Base-by-base conservation (phyloP, 2,329 filamentous ascomycete species). In the Aspergillus ochraceoroseus region DNA sequence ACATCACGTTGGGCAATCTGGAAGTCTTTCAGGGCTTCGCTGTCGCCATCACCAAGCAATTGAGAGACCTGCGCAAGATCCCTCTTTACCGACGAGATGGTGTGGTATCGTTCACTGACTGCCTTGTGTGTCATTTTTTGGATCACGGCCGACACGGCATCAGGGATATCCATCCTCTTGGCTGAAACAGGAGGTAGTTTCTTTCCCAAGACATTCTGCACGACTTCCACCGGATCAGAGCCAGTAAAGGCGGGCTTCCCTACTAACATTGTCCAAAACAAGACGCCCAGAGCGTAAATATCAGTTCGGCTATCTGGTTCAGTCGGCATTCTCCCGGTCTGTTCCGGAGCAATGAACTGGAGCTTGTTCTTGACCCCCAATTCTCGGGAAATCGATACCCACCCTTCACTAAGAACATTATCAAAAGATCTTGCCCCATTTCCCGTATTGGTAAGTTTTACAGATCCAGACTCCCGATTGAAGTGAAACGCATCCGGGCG, bases 281-380 rank as follows among this genome's bases (percentile, higher is more conserved):
- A 65, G 26, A 95, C 82, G 3, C 90, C 90, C 1, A 95, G 70
- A 0, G 87, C 89, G 67, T 95, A 95, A 20, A 95, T 94, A 63
- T 96, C 90, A 11, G 90, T 95, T 27, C 90, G 79, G 29, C 79
- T 86, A 64, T 95, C 90, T 1, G 90, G 90, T 62, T 95, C 89
- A 3, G 86, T 87, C 2, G 88, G 86, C 76, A 95, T 84, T 13
- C 90, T 82, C 9, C 90, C 90, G 2, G 90, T 95, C 69, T 95
- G 90, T 60, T 96, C 90, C 0, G 90, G 89, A 32, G 88, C 90
- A 59, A 95, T 94, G 59, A 87, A 95, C 36, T 89, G 80, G 13
- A 96, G 72, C 64, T 94, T 95, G 58, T 89, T 83, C 65, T 87
- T 88, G 27, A 88, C 86, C 2, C 89, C 89, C 5, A 88, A 67